phyloP scores from a whole-genome alignment of 371 early-diverging fungal species.

The Ecytonucleospora hepatopenaei region DNA sequence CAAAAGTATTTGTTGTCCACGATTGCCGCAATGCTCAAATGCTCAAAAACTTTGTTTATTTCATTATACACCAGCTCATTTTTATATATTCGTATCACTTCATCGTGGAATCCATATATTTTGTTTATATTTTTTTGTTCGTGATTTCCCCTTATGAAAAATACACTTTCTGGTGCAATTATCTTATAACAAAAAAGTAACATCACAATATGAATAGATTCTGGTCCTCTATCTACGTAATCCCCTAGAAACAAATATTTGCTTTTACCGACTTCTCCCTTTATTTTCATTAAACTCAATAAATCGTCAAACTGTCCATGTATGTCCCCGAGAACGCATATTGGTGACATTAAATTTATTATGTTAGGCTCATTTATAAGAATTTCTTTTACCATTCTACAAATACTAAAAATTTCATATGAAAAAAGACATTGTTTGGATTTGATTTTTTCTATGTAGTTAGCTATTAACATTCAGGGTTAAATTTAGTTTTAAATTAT shows the following conservation, averaged over 20 bases:
- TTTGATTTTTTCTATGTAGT: not conserved
- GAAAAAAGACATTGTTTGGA: constrained; percentile 57
- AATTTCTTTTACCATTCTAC: constrained; percentile 43
- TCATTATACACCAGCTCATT: constrained; percentile 38
- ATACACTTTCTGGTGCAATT: constrained; percentile 50
- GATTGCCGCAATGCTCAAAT: constrained; percentile 45
- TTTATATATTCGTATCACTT: constrained; percentile 46
- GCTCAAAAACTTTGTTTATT: constrained; percentile 51
- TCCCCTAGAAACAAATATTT: constrained; percentile 56
- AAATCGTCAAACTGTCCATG: constrained; percentile 96
- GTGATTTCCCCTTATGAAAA: constrained; percentile 55
- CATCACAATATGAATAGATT: constrained; percentile 50
- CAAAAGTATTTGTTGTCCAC: constrained; percentile 54
- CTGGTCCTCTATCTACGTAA: constrained; percentile 56
- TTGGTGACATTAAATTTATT: constrained; percentile 34
- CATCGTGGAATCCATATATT: constrained; percentile 57
- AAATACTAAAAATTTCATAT: constrained; percentile 64
- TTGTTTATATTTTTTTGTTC: constrained; percentile 50
- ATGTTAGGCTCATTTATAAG: constrained; percentile 52
- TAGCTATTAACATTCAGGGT: not conserved
- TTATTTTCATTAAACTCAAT: constrained; percentile 87
- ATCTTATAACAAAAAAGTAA: constrained; percentile 54
- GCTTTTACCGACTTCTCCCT: constrained; percentile 67
- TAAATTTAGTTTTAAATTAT: not conserved
- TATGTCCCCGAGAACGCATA: constrained; percentile 75